Conservation (phyloP, 23 red algal species). For the Gracilaria gracilis region DNA sequence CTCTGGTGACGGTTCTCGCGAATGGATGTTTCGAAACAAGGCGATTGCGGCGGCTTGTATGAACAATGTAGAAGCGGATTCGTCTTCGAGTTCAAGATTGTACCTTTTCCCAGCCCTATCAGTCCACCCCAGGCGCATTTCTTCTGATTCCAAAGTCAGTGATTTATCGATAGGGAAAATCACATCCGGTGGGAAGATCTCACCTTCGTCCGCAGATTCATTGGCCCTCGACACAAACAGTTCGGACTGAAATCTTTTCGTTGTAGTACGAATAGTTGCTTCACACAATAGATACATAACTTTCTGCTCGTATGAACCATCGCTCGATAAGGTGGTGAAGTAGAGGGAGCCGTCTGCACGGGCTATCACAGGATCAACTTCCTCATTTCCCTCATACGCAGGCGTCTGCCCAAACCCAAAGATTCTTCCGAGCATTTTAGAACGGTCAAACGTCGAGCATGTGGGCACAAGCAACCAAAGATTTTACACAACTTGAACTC, state of each 20-base stretch:
- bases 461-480: too few relatives aligned
- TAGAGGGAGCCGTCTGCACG: slow-evolving; percentile 6
- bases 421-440: slow-evolving; percentile 31
- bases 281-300: slow-evolving; percentile 49
- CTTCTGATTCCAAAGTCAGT: slow-evolving; percentile 5
- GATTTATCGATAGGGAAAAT: slow-evolving; percentile 47
- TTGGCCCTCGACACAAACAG: slow-evolving; percentile 33
- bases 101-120: slow-evolving; percentile 59
- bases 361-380: slow-evolving; percentile 23
- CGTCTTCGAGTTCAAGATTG: slow-evolving; percentile 59
- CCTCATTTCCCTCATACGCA: slow-evolving; percentile 20
- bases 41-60: slow-evolving; percentile 15
- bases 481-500: too few relatives aligned
- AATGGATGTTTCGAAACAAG: slow-evolving; percentile 65
- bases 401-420: slow-evolving; percentile 40
- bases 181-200: slow-evolving; percentile 30
- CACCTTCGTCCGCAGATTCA: background rate
- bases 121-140: slow-evolving; percentile 53
- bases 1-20: slow-evolving; percentile 14
- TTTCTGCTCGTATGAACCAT: slow-evolving; percentile 21
- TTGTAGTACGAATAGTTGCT: slow-evolving; percentile 37
- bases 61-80: slow-evolving; percentile 20
- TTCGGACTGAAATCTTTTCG: slow-evolving; percentile 26
- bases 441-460: background rate
- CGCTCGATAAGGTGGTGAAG: slow-evolving; percentile 8